These are phyloP conservation scores for Metschnikowia koreensis DNA, from an alignment of 805 yeast genomes.

Conservation along the genomic window DNA sequence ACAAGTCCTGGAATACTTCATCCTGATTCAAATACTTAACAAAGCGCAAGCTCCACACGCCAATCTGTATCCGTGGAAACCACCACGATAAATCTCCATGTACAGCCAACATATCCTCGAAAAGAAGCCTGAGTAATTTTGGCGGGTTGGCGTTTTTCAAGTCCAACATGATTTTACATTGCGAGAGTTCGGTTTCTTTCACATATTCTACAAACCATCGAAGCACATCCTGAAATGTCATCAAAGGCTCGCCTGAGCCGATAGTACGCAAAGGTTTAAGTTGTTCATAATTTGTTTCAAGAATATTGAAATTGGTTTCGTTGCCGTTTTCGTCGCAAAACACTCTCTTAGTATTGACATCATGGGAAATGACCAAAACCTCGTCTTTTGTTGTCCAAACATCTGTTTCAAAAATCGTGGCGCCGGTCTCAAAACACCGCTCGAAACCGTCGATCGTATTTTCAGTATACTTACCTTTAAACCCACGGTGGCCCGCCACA, in stretches of 20 bases:
- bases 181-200: slow-evolving; percentile 15
- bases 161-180: slow-evolving; percentile 36
- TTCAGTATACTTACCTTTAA: slow-evolving; percentile 39
- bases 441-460: slow-evolving; percentile 39
- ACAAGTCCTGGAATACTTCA: slow-evolving; percentile 29
- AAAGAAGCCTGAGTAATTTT: slow-evolving; percentile 26
- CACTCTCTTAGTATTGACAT: slow-evolving; percentile 36
- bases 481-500: slow-evolving; percentile 44
- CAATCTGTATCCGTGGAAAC: slow-evolving; percentile 38
- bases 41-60: slow-evolving; percentile 41
- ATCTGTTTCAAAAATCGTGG: slow-evolving; percentile 43
- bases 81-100: slow-evolving; percentile 35
- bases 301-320: slow-evolving; percentile 34
- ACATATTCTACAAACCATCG: slow-evolving; percentile 30
- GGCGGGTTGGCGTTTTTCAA: slow-evolving; percentile 41
- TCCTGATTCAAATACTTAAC: slow-evolving; percentile 41
- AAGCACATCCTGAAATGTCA: slow-evolving; percentile 33
- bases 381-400: slow-evolving; percentile 39
- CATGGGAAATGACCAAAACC: slow-evolving; percentile 41
- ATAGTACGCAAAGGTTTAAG: slow-evolving; percentile 26
- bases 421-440: slow-evolving; percentile 38
- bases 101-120: slow-evolving; percentile 30
- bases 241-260: slow-evolving; percentile 32
- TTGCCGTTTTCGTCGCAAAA: slow-evolving; percentile 36
- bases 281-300: slow-evolving; percentile 28